Conservation (phyloP, 164 flowering plant genomes). For the Nymphaea colorata region DNA sequence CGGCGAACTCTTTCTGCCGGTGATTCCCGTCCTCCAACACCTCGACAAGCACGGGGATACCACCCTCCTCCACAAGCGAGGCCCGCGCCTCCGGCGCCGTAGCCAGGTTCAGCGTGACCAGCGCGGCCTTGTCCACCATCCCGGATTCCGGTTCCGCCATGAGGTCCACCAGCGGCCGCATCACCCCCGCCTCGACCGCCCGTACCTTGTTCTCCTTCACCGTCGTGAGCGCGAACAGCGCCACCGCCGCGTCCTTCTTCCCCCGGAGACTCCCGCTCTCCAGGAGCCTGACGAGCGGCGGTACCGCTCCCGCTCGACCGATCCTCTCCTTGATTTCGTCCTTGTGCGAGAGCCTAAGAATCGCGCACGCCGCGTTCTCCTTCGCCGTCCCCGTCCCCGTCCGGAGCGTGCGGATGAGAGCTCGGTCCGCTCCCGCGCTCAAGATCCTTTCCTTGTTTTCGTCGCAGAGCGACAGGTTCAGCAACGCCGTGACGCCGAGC, state of each 20-base stretch:
- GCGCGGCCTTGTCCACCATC: constrained; percentile 82
- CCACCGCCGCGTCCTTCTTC: constrained; percentile 81
- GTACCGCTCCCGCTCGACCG: constrained; percentile 86
- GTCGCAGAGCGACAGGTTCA: constrained; percentile 68
- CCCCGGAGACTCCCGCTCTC: constrained; percentile 55
- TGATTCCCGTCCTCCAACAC: constrained; percentile 70
- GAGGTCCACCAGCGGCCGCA: constrained; percentile 66
- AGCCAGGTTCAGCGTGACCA: constrained; percentile 40
- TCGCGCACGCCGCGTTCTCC: constrained; percentile 90
- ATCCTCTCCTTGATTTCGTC: constrained; percentile 54
- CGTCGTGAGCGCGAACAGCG: constrained; percentile 61
- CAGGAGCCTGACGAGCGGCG: constrained; percentile 49
- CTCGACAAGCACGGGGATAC: constrained; percentile 86
- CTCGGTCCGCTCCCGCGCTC: constrained; percentile 59
- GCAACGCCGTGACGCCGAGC: constrained; percentile 68
- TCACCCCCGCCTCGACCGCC: constrained; percentile 58
- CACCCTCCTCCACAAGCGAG: constrained; percentile 72
- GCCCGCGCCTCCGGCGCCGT: constrained; percentile 38
- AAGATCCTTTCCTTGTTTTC: constrained; percentile 60
- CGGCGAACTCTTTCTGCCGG: constrained; percentile 76
- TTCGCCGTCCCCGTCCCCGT: constrained; percentile 55
- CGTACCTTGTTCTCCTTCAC: constrained; percentile 58
- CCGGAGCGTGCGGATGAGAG: constrained; percentile 48
- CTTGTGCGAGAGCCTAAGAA: constrained; percentile 56
- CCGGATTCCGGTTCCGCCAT: constrained; percentile 78